Base-by-base conservation (phyloP, 352 stramenopile species). In the Phytopythium sindhum region DNA sequence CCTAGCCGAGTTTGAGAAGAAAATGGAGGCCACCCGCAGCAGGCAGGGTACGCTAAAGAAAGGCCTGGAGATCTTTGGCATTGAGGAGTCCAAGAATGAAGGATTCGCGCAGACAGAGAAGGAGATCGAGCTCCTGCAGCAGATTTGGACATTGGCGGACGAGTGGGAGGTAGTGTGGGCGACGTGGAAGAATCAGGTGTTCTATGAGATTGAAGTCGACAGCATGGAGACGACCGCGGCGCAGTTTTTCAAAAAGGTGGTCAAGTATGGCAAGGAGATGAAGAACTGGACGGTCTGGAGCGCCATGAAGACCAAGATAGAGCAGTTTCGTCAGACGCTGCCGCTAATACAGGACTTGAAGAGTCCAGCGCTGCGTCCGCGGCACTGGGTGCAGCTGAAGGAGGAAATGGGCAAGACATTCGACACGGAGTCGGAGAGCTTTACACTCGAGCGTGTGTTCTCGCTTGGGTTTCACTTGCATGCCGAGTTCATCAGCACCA, bases 261-360 rank as follows among this genome's bases (percentile, higher is more conserved):
- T 89, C 42, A 97, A 98, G 61, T 95, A 95, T 28, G 89, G 92
- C 21, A 95, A 97, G 41, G 92, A 98, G 9, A 97, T 98, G 76
- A 98, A 97, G 66, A 87, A 72, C 55, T 98, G 93, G 93, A 78
- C 77, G 1, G 86, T 90, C 26, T 98, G 92, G 91, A 91, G 80
- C 51, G 83, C 95, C 14, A 97, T 97, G 77, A 93, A 96, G 63
- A 88, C 91, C 2, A 98, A 97, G 61, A 97, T 98, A 51, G 93
- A 98, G 52, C 96, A 98, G 67, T 91, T 92, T 63, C 80, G 97
- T 19, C 91, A 97, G 58, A 97, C 90, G 0, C 70, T 98, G 42
- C 91, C 90, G n/a, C 68, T 98, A 5, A 98, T 98, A 55, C 88
- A 97, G 68, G 91, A 98, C 51, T 76, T 98, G 1, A 96, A 97